phyloP scores from a whole-genome alignment of 2,329 filamentous ascomycete species.

The Xylaria sp. region DNA sequence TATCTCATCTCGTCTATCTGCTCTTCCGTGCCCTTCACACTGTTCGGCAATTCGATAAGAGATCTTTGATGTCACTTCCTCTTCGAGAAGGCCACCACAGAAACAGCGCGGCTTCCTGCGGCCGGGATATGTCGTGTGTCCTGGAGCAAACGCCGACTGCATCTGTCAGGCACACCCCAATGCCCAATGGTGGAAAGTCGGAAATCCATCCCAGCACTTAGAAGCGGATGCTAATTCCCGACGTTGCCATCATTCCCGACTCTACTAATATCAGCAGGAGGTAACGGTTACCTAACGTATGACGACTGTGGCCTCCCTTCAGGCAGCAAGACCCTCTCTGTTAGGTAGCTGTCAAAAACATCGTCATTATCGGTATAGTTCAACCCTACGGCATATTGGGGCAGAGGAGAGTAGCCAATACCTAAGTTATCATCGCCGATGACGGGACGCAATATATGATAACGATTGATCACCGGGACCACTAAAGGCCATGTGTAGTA shows the following conservation, averaged over 20 bases:
- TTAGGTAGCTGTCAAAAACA: background rate
- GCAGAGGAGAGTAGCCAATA: background rate
- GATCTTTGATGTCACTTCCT: background rate
- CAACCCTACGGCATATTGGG: background rate
- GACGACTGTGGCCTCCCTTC: background rate
- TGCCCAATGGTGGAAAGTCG: background rate
- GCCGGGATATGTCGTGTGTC: background rate
- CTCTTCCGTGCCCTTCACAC: background rate
- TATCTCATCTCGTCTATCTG: background rate
- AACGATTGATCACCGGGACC: constrained; percentile 9
- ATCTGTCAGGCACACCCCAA: background rate
- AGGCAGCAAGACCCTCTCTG: background rate
- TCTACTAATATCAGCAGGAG: background rate
- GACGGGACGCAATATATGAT: constrained; percentile 20
- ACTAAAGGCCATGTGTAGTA: constrained; percentile 1
- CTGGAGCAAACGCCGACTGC: background rate
- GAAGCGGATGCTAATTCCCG: background rate
- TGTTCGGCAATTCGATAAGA: background rate
- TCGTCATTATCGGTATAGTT: background rate
- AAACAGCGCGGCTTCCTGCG: background rate
- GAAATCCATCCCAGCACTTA: background rate
- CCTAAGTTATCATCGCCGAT: constrained; percentile 10
- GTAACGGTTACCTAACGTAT: background rate
- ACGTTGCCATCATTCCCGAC: background rate
- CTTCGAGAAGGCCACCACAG: background rate